Evolutionary conservation across 345 rosid genomes (phyloP), one percentile per base, ranked within the genome.

Genomic region (Syzygium grande): DNA sequence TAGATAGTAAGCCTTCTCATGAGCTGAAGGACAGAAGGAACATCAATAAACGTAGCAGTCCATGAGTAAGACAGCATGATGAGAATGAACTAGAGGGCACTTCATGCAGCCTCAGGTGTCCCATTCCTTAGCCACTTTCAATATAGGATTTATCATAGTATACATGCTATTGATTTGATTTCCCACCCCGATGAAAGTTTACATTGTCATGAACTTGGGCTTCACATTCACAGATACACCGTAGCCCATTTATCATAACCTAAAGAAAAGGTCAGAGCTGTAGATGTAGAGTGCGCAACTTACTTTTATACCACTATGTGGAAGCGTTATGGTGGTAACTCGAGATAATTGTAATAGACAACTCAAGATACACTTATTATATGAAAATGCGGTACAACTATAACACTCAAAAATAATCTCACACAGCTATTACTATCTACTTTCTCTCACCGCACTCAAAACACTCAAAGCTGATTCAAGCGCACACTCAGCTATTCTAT

Each of bases 231-330:
- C 63, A 21, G 94, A 88, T 87, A 94, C 98, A 98, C 84, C 93
- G 95, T 41, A 96, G 93, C 88, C 99, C 99, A 88, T 92, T 94
- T 89, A 95, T 96, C 84, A 98, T 90, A 89, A 98, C 98, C 99
- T 96, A 91, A 88, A 87, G 87, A 54, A 54, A 87, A 61, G 51
- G 56, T 85, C 83, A 27, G 16, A 59, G 68, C 13, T 55, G 54
- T 27, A 84, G 77, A 21, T 25, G 14, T 5, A 25, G 29, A 25
- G 65, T 58, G 65, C 13, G 1, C 12, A 58, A 25, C 13, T 58
- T 27, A 11, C 6, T 7, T 27, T 11, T 5, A 25, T 58, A 25
- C 15, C 13, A 58, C 15, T 25, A 4, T 25, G n/a, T 6, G 1
- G 5, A 25, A 58, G 3, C 7, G 7, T 58, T 58, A 14, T 5